phyloP scores from a whole-genome alignment of 129 eudicot species.

The Flaveria linearis region DNA sequence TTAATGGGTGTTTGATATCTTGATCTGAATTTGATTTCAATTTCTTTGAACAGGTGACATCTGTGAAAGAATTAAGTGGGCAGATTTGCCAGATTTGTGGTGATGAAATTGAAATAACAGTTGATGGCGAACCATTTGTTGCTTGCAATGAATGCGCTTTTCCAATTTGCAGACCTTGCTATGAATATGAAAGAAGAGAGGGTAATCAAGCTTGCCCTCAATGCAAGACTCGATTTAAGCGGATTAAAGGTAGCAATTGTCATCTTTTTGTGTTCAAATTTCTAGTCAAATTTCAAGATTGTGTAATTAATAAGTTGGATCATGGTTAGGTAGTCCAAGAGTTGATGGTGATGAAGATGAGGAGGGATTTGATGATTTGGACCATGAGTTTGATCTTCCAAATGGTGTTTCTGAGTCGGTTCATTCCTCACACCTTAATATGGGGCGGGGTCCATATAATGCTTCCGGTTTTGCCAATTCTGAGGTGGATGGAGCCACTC shows the following conservation, averaged over 20 bases:
- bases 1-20: constrained; percentile 22
- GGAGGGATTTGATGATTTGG: constrained; percentile 90
- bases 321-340: constrained; percentile 74
- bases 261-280: not conserved
- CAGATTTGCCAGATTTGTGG: constrained; percentile 97
- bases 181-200: constrained; percentile 90
- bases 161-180: constrained; percentile 87
- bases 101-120: constrained; percentile 83
- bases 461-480: constrained; percentile 64
- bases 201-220: constrained; percentile 97
- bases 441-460: constrained; percentile 51
- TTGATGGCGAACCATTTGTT: constrained; percentile 77
- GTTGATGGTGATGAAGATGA: constrained; percentile 97
- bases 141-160: constrained; percentile 98
- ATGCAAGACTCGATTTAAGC: constrained; percentile 88
- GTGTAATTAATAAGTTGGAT: constrained; percentile 17
- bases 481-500: constrained; percentile 53
- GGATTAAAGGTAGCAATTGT: constrained; percentile 61
- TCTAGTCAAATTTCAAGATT: constrained; percentile 8
- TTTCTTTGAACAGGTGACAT: constrained; percentile 61
- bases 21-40: constrained; percentile 31
- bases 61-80: constrained; percentile 82
- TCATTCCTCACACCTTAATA: constrained; percentile 46
- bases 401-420: constrained; percentile 50
- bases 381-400: constrained; percentile 66